Percentiles rank a stretch among this genome's conserved stretches.
Conservation (phyloP, 2,329 filamentous ascomycete genomes). For the Aspergillus sergii region DNA sequence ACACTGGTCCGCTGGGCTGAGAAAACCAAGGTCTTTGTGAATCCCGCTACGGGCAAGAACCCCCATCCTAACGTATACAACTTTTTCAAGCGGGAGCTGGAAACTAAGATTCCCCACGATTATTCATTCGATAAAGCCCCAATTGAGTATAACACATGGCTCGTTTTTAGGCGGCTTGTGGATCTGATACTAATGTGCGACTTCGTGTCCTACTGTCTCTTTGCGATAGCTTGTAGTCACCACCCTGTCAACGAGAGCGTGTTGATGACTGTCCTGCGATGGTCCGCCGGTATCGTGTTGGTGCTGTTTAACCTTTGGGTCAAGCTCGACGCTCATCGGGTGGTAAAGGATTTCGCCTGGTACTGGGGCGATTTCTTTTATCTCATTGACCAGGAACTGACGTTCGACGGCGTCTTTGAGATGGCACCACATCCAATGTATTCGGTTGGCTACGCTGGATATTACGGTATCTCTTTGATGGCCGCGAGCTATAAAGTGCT, state of each 20-base stretch:
- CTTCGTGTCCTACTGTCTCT: constrained; percentile 94
- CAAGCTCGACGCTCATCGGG: constrained; percentile 93
- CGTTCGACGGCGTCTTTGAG: constrained; percentile 98
- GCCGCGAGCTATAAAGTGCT: constrained; percentile 96
- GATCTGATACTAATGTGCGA: constrained; percentile 99
- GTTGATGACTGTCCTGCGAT: constrained; percentile 71
- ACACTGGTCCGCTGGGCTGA: constrained; percentile 85
- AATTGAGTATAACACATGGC: constrained; percentile 98
- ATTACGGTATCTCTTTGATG: constrained; percentile 98
- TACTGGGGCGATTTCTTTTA: constrained; percentile 99
- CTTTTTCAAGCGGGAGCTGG: constrained; percentile 83
- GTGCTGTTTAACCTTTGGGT: constrained; percentile 98
- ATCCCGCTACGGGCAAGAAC: constrained; percentile 78
- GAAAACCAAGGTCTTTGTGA: constrained; percentile 82
- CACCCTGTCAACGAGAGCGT: constrained; percentile 72
- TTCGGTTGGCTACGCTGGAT: constrained; percentile 95
- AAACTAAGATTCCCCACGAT: constrained; percentile 91
- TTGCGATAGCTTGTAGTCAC: constrained; percentile 84
- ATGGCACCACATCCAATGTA: constrained; percentile 99
- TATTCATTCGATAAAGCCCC: constrained; percentile 93
- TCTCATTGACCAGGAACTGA: constrained; percentile 94
- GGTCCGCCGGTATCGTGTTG: constrained; percentile 74
- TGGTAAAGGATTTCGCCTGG: constrained; percentile 99
- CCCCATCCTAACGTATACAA: constrained; percentile 80
- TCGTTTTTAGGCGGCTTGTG: constrained; percentile 91